These are phyloP conservation scores for Aspergillus steynii DNA, from an alignment of 495 filamentous ascomycete species.

Conservation along the genomic window DNA sequence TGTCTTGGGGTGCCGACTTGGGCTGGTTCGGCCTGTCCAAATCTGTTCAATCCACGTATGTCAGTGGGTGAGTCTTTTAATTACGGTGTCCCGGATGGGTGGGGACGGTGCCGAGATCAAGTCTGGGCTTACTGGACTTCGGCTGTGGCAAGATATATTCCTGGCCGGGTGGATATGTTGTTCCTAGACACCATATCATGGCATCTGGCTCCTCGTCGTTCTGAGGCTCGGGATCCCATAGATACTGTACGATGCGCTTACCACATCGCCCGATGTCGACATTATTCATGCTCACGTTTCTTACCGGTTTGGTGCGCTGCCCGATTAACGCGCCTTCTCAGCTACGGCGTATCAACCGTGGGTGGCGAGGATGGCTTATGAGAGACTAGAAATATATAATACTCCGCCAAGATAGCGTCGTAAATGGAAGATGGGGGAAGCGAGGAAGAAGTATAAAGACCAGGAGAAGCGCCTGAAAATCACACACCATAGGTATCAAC, in stretches of 20 bases:
- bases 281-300: slow-evolving; percentile 50
- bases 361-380: neutral
- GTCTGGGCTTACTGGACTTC: slow-evolving; percentile 14
- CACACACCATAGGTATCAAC: neutral
- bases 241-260: slow-evolving; percentile 84
- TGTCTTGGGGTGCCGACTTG: slow-evolving; percentile 24
- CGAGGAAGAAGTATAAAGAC: neutral
- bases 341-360: neutral
- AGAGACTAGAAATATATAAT: neutral
- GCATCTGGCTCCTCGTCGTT: slow-evolving; percentile 71
- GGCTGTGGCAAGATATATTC: no score
- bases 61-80: neutral
- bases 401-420: neutral
- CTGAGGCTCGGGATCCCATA: slow-evolving; percentile 91
- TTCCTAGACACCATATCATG: slow-evolving; percentile 88
- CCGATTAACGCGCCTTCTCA: neutral
- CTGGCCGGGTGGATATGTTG: slow-evolving; percentile 55
- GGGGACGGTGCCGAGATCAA: neutral
- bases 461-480: neutral
- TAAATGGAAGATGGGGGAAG: neutral
- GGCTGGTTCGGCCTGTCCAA: neutral
- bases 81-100: neutral
- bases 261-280: slow-evolving; percentile 67
- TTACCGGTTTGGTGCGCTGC: neutral
- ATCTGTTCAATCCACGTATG: slow-evolving; percentile 2